A percentile compares a stretch with the other conserved stretches of the same genome.
phyloP scores from a whole-genome alignment of 1,284 basidiomycete genomes.

The Puccinia novopanici region DNA sequence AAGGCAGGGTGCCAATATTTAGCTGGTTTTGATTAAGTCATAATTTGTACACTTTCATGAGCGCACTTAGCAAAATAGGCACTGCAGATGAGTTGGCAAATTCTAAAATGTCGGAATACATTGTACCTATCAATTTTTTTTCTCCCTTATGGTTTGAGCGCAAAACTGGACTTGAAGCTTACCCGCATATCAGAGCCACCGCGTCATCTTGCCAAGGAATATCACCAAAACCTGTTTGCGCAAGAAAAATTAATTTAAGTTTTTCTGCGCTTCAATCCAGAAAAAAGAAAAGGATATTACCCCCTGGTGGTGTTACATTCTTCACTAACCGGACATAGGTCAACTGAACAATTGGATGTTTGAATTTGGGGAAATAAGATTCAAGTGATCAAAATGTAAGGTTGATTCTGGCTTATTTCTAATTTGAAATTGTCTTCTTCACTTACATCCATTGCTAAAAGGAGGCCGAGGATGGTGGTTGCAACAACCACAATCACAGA shows the following conservation, averaged over 20 bases:
- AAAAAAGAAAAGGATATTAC: conserved; percentile 15
- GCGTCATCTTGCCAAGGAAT: conserved; percentile 51
- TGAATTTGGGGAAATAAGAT: background rate
- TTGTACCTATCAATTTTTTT: background rate
- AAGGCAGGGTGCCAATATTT: background rate
- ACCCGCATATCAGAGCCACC: conserved; percentile 49
- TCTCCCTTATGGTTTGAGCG: background rate
- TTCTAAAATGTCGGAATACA: conserved; percentile 14
- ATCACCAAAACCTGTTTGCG: conserved; percentile 35
- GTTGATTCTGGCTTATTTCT: background rate
- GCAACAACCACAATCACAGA: conserved; percentile 49
- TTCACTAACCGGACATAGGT: conserved; percentile 41
- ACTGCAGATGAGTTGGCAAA: conserved; percentile 51
- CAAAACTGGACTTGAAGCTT: background rate
- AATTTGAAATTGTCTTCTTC: background rate
- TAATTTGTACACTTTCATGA: background rate
- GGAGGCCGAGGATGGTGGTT: conserved; percentile 40
- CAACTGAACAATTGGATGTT: background rate
- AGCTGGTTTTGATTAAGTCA: background rate
- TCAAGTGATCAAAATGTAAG: background rate
- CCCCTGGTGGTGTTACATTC: conserved; percentile 41
- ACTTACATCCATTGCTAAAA: conserved; percentile 48
- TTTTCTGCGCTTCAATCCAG: background rate
- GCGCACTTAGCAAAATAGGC: conserved; percentile 50
- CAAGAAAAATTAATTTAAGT: background rate